phyloP scores from a whole-genome alignment of 108 stramenopile species.

The Conticribra guillardii region DNA sequence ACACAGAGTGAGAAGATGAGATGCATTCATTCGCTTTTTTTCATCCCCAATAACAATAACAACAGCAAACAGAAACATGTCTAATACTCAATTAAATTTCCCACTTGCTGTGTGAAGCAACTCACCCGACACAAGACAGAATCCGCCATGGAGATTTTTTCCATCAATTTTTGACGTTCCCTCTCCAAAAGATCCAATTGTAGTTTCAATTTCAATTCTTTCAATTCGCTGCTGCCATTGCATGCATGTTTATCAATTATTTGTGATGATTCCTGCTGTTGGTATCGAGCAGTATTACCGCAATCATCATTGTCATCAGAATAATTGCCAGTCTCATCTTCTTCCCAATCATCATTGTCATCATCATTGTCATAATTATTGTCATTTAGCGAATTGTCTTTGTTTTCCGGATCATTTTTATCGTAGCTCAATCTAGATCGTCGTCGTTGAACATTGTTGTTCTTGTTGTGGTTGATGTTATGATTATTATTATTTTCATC shows the following conservation, averaged over 20 bases:
- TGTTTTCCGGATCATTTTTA: constrained; percentile 9
- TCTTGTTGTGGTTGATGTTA: background rate
- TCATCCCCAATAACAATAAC: background rate
- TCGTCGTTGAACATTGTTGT: background rate
- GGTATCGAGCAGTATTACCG: background rate
- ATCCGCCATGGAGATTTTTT: constrained; percentile 37
- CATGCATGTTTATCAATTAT: background rate
- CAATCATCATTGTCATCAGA: background rate
- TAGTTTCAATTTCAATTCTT: background rate
- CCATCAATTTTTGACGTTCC: constrained; percentile 18
- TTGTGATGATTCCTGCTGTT: background rate
- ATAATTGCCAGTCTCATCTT: background rate
- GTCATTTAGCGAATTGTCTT: no score
- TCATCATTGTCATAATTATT: background rate
- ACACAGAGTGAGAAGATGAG: background rate
- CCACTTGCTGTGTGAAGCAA: no score
- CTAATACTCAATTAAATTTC: background rate
- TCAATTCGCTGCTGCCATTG: background rate
- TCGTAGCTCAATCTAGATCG: background rate
- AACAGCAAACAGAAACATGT: background rate
- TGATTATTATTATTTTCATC: background rate
- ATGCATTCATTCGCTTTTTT: background rate
- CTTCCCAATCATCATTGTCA: constrained; percentile 1
- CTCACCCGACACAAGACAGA: constrained; percentile 33
- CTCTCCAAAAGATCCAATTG: constrained; percentile 3